phyloP scores from a whole-genome alignment of 805 yeast species.

The Lipomyces mesembrius region DNA sequence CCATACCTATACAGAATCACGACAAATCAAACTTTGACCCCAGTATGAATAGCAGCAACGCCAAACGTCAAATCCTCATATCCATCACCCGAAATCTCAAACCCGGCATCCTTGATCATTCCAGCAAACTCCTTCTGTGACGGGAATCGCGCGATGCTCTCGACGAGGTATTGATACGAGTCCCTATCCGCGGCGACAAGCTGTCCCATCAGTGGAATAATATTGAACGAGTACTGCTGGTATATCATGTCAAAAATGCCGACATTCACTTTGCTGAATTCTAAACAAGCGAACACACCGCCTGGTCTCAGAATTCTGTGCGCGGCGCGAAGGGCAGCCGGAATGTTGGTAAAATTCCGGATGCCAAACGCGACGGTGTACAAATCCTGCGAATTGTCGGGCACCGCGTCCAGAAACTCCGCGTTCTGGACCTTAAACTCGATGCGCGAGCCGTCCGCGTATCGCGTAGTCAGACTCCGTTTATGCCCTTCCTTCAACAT shows the following conservation, averaged over 20 bases:
- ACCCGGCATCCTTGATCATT: conserved; percentile 95
- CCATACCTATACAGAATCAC: not conserved
- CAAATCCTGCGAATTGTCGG: conserved; percentile 86
- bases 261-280: conserved; percentile 84
- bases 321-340: conserved; percentile 93
- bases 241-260: conserved; percentile 73
- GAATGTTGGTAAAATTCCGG: conserved; percentile 92
- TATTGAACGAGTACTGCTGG: conserved; percentile 84
- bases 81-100: conserved; percentile 85
- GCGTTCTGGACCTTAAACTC: conserved; percentile 90
- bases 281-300: conserved; percentile 95
- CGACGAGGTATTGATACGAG: conserved; percentile 94
- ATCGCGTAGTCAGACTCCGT: conserved; percentile 62
- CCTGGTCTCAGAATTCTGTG: conserved; percentile 95
- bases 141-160: conserved; percentile 90
- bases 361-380: conserved; percentile 98
- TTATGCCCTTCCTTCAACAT: conserved; percentile 92
- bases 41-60: conserved; percentile 93
- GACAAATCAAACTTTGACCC: conserved; percentile 59
- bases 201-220: conserved; percentile 94
- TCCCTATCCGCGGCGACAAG: conserved; percentile 93
- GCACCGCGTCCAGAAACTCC: conserved; percentile 80
- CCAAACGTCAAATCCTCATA: conserved; percentile 95
- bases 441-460: conserved; percentile 68
- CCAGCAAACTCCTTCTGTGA: conserved; percentile 84